These are phyloP conservation scores for Combretum micranthum DNA, from an alignment of 345 rosid genomes.

Conservation along the genomic window DNA sequence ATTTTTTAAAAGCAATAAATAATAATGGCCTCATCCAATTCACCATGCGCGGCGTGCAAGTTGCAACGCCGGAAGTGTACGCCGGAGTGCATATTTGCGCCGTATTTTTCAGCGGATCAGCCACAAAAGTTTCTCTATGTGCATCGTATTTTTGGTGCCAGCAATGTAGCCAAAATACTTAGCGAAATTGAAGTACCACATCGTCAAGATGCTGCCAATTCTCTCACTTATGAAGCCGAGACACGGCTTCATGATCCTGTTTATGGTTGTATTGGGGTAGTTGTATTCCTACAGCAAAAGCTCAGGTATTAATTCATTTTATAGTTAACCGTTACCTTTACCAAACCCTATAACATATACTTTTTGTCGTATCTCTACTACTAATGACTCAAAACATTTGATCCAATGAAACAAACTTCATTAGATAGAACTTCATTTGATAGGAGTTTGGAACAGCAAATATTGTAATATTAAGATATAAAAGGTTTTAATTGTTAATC, in stretches of 20 bases:
- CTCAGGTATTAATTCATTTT: slow-evolving; percentile 39
- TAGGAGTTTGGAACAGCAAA: no score
- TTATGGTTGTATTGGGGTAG: slow-evolving; percentile 76
- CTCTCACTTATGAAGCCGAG: slow-evolving; percentile 74
- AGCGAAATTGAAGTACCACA: slow-evolving; percentile 40
- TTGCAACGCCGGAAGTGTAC: slow-evolving; percentile 67
- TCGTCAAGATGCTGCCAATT: slow-evolving; percentile 73
- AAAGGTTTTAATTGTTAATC: slow-evolving; percentile 39
- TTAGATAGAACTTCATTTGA: no score
- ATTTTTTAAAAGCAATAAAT: background rate
- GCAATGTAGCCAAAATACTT: slow-evolving; percentile 71
- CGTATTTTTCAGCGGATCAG: slow-evolving; percentile 73
- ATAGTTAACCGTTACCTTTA: slow-evolving; percentile 38
- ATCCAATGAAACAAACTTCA: no score
- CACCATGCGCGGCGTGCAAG: slow-evolving; percentile 88
- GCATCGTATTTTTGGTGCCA: slow-evolving; percentile 61
- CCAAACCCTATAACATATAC: no score
- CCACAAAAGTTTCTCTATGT: slow-evolving; percentile 56
- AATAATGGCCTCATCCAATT: slow-evolving; percentile 48
- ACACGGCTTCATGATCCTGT: slow-evolving; percentile 76
- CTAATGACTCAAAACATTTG: no score
- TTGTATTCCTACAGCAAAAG: slow-evolving; percentile 60
- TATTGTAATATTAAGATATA: slow-evolving; percentile 31
- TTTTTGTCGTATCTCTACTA: no score
- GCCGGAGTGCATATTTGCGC: slow-evolving; percentile 75